These are phyloP conservation scores for Penicillium chermesinum DNA, from an alignment of 495 filamentous ascomycete genomes.

Conservation along the genomic window DNA sequence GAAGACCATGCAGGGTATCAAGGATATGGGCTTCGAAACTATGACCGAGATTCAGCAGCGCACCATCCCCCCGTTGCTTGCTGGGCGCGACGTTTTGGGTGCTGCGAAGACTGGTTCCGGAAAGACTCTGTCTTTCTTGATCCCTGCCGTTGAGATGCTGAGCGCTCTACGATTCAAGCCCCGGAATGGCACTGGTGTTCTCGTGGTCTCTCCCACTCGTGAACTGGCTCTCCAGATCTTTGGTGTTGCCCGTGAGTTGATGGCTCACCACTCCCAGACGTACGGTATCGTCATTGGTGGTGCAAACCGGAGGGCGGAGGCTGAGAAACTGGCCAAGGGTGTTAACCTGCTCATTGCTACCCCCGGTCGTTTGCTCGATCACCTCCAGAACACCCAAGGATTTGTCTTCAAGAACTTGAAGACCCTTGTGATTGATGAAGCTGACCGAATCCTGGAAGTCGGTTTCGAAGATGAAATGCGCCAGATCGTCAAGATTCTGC, in stretches of 20 bases:
- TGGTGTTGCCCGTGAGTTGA: slow-evolving; percentile 86
- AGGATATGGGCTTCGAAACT: slow-evolving; percentile 84
- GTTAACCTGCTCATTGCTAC: slow-evolving; percentile 94
- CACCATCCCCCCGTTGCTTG: slow-evolving; percentile 80
- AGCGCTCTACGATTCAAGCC: slow-evolving; percentile 84
- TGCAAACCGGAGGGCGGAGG: slow-evolving; percentile 85
- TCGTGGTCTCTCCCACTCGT: slow-evolving; percentile 64
- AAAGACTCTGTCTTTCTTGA: slow-evolving; percentile 92
- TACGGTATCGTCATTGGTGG: slow-evolving; percentile 95
- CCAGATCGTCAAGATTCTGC: slow-evolving; percentile 93
- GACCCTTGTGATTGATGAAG: slow-evolving; percentile 82
- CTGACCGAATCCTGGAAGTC: slow-evolving; percentile 90
- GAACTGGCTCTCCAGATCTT: slow-evolving; percentile 96
- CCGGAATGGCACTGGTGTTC: slow-evolving; percentile 72
- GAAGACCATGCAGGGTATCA: slow-evolving; percentile 81
- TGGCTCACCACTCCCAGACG: slow-evolving; percentile 84
- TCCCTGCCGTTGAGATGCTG: slow-evolving; percentile 93
- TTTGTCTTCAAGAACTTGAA: slow-evolving; percentile 94
- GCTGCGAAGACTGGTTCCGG: slow-evolving; percentile 96
- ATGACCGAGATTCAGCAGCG: slow-evolving; percentile 96
- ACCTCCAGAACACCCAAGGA: slow-evolving; percentile 85
- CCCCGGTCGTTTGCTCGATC: slow-evolving; percentile 87
- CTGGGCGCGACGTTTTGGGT: slow-evolving; percentile 89
- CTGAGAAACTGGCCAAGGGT: slow-evolving; percentile 88
- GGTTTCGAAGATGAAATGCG: slow-evolving; percentile 99